Evolutionary conservation across 106 monocot genomes (phyloP).

Genomic region (Allium cepa): DNA sequence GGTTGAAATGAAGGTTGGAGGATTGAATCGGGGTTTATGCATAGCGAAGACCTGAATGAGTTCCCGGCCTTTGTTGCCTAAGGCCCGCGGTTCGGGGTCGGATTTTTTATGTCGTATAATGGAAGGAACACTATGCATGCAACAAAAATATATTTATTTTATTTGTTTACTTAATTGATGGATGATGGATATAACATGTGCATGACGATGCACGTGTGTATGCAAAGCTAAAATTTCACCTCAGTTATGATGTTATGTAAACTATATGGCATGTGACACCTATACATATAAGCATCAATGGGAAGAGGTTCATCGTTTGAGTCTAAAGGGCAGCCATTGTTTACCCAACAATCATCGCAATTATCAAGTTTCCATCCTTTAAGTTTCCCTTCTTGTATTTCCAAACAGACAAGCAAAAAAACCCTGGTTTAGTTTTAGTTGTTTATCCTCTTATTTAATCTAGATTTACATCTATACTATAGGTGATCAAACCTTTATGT

Average conservation of each 20-base stretch:
- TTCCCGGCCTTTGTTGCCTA: no score
- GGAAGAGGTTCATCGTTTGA: constrained; percentile 29
- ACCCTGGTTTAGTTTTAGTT: not conserved
- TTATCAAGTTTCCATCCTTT: constrained; percentile 38
- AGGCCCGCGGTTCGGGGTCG: no score
- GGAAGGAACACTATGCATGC: not conserved
- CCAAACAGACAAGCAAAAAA: not conserved
- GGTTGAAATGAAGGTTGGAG: no score
- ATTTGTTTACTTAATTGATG: no score
- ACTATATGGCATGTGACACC: constrained; percentile 10
- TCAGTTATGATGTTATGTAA: no score
- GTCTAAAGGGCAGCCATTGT: constrained; percentile 44
- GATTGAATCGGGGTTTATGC: no score
- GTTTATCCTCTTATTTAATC: not conserved
- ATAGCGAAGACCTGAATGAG: no score
- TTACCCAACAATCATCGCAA: constrained; percentile 60
- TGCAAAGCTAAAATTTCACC: no score
- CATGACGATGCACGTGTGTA: not conserved
- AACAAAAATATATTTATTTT: no score
- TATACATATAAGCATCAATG: constrained; percentile 59
- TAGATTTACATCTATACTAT: not conserved
- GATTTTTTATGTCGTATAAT: not conserved
- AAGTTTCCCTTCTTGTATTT: constrained; percentile 28
- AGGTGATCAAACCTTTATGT: constrained; percentile 22
- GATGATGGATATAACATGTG: not conserved